These are phyloP conservation scores for Phoma sp. DNA, from an alignment of 2,329 filamentous ascomycete genomes.

Conservation along the genomic window DNA sequence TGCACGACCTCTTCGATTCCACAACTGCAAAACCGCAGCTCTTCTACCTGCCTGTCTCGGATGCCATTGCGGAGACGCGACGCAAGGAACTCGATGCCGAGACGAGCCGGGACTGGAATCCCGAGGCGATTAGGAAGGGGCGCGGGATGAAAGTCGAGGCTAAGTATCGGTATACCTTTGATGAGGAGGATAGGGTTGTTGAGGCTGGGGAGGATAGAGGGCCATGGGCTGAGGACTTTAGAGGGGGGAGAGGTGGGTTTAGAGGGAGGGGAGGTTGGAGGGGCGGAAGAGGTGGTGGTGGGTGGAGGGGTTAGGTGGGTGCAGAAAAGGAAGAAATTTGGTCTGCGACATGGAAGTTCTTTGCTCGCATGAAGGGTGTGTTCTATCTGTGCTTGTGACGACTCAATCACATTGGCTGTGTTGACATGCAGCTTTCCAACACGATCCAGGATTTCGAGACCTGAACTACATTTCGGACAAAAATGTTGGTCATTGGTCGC, in stretches of 20 bases:
- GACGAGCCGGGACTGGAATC: conserved; percentile 52
- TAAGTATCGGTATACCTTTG: conserved; percentile 52
- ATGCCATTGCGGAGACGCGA: conserved; percentile 68
- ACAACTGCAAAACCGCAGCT: conserved; percentile 68
- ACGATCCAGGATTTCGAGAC: no score
- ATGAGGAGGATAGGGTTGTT: conserved; percentile 52
- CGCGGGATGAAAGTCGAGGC: conserved; percentile 36
- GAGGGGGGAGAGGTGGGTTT: conserved; percentile 20
- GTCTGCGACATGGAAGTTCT: no score
- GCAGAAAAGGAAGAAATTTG: no score
- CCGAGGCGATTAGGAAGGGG: conserved; percentile 38
- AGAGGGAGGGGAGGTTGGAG: conserved; percentile 20
- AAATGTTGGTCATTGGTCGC: no score
- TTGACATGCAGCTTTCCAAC: no score
- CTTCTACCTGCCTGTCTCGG: conserved; percentile 70
- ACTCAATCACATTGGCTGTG: no score
- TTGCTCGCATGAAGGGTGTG: no score
- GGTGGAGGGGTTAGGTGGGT: conserved; percentile 15
- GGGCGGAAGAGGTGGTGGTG: conserved; percentile 15
- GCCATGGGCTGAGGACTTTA: conserved; percentile 33
- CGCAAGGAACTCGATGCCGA: conserved; percentile 63
- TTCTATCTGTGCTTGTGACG: no score
- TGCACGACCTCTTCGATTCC: conserved; percentile 66
- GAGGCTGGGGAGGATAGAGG: conserved; percentile 48
- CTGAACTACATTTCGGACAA: no score